A percentile compares a stretch with the other conserved stretches of the same genome.
Evolutionary conservation across 768 basidiomycete genomes (phyloP).

Genomic region (Austroboletus festivus): DNA sequence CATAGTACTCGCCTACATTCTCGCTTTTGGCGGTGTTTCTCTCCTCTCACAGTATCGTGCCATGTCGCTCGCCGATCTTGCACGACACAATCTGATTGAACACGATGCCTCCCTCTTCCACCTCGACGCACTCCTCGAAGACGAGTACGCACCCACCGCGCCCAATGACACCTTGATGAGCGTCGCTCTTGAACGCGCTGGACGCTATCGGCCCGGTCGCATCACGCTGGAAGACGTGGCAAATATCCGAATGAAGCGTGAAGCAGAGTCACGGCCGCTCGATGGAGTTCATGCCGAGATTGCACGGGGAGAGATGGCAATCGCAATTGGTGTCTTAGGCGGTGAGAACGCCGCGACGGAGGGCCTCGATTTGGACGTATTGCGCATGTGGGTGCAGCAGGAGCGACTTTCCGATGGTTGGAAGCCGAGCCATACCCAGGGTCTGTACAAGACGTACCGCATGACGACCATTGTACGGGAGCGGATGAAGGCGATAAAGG

Average conservation of each 20-base stretch:
- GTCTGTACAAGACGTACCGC: constrained; percentile 29
- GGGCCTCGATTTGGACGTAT: constrained; percentile 45
- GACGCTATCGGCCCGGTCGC: constrained; percentile 26
- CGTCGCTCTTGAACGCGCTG: constrained; percentile 34
- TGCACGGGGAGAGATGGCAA: constrained; percentile 66
- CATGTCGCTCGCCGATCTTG: constrained; percentile 40
- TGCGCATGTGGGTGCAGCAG: constrained; percentile 48
- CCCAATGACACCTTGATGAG: constrained; percentile 39
- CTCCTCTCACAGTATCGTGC: constrained; percentile 38
- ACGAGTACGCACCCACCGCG: constrained; percentile 44
- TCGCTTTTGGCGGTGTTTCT: constrained; percentile 45
- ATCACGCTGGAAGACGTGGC: constrained; percentile 40
- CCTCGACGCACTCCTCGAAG: constrained; percentile 37
- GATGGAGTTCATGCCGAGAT: constrained; percentile 53
- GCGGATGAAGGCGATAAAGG: constrained; percentile 24
- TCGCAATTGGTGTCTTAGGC: constrained; percentile 51
- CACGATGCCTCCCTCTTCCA: constrained; percentile 64
- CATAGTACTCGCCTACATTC: constrained; percentile 42
- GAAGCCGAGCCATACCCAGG: constrained; percentile 30
- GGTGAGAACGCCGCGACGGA: constrained; percentile 34
- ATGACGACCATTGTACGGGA: constrained; percentile 29
- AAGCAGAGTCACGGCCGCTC: constrained; percentile 41
- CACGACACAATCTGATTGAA: constrained; percentile 49
- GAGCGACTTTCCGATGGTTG: constrained; percentile 48
- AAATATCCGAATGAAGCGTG: constrained; percentile 49